phyloP scores from a whole-genome alignment of 202 grass and related monocot genomes.

The Setaria viridis region DNA sequence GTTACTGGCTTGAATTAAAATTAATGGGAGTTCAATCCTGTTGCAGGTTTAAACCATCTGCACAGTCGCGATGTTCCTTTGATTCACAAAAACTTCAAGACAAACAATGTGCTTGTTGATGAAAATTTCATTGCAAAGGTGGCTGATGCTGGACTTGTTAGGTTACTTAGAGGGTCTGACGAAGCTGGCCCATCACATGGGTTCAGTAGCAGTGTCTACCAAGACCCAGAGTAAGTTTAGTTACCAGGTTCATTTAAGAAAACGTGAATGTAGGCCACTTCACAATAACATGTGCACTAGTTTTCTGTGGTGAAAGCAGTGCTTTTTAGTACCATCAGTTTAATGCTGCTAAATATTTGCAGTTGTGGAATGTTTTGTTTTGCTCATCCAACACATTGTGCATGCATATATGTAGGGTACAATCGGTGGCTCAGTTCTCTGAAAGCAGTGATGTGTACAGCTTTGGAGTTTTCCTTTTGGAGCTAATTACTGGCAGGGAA shows the following conservation, averaged over 20 bases:
- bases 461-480: constrained; percentile 94
- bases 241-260: constrained; percentile 6
- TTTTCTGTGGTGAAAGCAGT: neutral
- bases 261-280: constrained; percentile 2
- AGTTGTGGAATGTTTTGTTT: constrained; percentile 19
- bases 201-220: constrained; percentile 59
- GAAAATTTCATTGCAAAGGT: constrained; percentile 99
- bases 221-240: constrained; percentile 75
- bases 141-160: constrained; percentile 79
- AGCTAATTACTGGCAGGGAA: constrained; percentile 84
- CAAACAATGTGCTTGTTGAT: constrained; percentile 90
- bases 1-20: neutral
- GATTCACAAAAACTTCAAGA: constrained; percentile 91
- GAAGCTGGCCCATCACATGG: constrained; percentile 60
- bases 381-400: constrained; percentile 18
- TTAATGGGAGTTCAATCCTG: constrained; percentile 4
- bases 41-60: constrained; percentile 79
- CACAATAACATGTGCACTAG: constrained; percentile 6
- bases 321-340: neutral
- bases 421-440: constrained; percentile 58
- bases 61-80: constrained; percentile 74
- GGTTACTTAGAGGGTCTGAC: constrained; percentile 61
- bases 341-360: constrained; percentile 4
- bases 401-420: constrained; percentile 53
- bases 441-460: constrained; percentile 93